These are phyloP conservation scores for Colletotrichum truncatum DNA, from an alignment of 2,329 filamentous ascomycete genomes.

Conservation along the genomic window DNA sequence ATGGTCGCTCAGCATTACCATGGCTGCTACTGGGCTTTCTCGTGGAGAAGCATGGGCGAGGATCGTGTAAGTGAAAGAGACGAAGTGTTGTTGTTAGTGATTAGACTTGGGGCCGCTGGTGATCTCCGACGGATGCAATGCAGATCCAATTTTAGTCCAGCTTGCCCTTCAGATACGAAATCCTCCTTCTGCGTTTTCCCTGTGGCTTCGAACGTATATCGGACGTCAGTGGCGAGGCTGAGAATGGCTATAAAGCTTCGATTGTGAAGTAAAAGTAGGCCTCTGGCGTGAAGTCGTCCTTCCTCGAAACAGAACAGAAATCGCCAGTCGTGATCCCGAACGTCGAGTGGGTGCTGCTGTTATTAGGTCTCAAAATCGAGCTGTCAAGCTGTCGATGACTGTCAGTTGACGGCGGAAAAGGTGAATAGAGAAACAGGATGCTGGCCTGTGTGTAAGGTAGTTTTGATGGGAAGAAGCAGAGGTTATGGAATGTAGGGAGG, in stretches of 20 bases:
- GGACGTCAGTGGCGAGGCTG: constrained; percentile 8
- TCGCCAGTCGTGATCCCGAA: constrained; percentile 9
- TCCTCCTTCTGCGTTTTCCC: constrained; percentile 11
- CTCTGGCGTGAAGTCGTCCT: constrained; percentile 20
- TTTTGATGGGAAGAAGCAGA: constrained; percentile 28
- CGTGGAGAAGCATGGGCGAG: constrained; percentile 47
- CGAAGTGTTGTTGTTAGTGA: not conserved
- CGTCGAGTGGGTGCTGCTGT: constrained; percentile 8
- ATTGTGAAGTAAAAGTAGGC: not conserved
- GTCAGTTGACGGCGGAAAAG: constrained; percentile 16
- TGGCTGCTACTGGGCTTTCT: constrained; percentile 47
- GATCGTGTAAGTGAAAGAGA: not conserved
- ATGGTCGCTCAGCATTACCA: constrained; percentile 57
- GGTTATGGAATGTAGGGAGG: constrained; percentile 31
- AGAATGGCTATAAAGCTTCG: not conserved
- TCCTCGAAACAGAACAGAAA: not conserved
- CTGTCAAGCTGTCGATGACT: constrained; percentile 16
- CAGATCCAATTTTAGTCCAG: not conserved
- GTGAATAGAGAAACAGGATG: not conserved
- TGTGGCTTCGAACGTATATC: constrained; percentile 6
- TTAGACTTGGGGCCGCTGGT: not conserved
- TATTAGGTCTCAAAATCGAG: not conserved
- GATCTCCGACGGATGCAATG: not conserved
- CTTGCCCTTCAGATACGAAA: not conserved
- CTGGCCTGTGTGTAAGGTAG: constrained; percentile 23